Evolutionary conservation across 495 filamentous ascomycete species (phyloP), one percentile per base, ranked within the genome.

Genomic region (Viridothelium virens): DNA sequence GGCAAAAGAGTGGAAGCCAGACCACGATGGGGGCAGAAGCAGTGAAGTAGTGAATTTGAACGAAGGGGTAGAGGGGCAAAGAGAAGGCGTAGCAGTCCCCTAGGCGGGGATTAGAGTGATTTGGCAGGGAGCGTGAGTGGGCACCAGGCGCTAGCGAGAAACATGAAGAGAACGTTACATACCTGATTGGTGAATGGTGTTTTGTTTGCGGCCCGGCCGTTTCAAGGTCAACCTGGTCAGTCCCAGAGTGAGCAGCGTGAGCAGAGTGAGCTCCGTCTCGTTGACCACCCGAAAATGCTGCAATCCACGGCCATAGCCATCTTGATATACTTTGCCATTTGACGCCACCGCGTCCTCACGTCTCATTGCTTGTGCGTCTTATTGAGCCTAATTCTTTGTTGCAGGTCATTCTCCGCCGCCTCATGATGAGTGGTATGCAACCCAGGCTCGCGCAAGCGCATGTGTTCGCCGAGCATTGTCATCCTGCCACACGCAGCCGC

Each of bases 341-440:
- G 31, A 11, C 53, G 36, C 11, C 53, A 59, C 53, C 53, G 7
- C 6, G 53, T 31, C 53, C 25, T 7, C 18, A 33, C 25, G 53
- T 34, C 53, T 59, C 53, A 36, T 59, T 59, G 53, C 53, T 59
- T 59, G 53, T 59, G 53, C 53, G 6, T 59, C 53, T 14, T 59
- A 59, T 34, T 59, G 31, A 59, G 53, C 53, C 53, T 59, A 59
- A 59, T 59, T 59, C 53, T 59, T 59, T 59, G 53, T 59, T 59
- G 53, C 53, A 59, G 53, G 53, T 59, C 53, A 59, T 59, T 59
- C 53, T 59, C 31, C 25, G 25, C 18, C 4, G 53, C 53, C 53
- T 36, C 53, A 59, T 59, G 53, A 59, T 59, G 53, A 59, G 3
- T 59, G 53, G 53, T 18, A 59, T 59, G 53, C 53, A 59, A 59